Conservation (phyloP, 192 early-diverging fungal genomes). For the Gamsiella multidivaricata region DNA sequence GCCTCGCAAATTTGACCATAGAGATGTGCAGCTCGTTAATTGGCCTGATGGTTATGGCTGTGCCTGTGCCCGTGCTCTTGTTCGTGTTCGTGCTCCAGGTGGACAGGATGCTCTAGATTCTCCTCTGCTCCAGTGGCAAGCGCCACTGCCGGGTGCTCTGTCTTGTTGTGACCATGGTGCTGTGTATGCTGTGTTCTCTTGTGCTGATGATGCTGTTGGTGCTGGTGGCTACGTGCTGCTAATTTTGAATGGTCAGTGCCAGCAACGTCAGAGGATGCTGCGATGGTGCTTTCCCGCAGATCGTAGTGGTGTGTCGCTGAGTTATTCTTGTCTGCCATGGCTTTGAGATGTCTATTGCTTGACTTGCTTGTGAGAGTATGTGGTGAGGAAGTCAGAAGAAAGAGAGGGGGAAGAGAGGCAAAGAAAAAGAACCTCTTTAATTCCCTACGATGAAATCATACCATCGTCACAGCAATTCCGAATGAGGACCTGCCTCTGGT, state of each 20-base stretch:
- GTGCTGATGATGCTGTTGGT: constrained; percentile 1
- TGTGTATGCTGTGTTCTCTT: background rate
- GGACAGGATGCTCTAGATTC: constrained; percentile 38
- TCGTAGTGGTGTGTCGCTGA: constrained; percentile 13
- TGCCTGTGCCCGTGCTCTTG: background rate
- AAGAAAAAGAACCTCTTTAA: background rate
- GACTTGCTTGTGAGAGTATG: background rate
- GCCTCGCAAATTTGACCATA: background rate
- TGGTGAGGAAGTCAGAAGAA: background rate
- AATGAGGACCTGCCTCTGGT: too few relatives aligned
- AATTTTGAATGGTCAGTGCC: constrained; percentile 1
- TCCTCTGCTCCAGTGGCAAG: constrained; percentile 37
- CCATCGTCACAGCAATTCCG: too few relatives aligned
- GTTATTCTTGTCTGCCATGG: constrained; percentile 26
- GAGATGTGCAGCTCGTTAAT: background rate
- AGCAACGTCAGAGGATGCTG: background rate
- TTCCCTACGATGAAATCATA: too few relatives aligned
- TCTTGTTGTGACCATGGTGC: background rate
- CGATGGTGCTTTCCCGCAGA: constrained; percentile 31
- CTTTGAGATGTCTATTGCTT: background rate
- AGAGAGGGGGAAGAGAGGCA: background rate
- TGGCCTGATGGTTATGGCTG: background rate
- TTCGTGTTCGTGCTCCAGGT: constrained; percentile 20
- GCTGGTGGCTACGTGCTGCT: background rate
- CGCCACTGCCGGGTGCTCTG: constrained; percentile 7